Evolutionary conservation across 805 yeast species (phyloP).

Genomic region (Teunomyces kruisii): DNA sequence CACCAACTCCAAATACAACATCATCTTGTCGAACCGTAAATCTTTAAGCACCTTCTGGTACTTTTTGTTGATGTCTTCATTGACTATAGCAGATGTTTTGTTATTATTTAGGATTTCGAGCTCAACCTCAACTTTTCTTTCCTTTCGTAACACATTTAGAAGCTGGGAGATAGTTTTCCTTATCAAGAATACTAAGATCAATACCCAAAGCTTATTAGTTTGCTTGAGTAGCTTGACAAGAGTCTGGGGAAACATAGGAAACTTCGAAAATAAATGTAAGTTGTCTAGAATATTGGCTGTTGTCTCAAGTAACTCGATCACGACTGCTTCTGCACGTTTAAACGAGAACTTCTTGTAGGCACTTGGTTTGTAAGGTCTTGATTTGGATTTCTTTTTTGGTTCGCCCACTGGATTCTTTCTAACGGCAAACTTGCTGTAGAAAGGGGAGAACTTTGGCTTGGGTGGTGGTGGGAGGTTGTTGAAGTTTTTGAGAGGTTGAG

Average conservation of each 20-base stretch:
- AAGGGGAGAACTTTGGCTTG: constrained; percentile 32
- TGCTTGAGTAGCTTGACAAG: constrained; percentile 33
- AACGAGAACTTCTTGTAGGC: constrained; percentile 23
- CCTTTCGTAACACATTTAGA: constrained; percentile 38
- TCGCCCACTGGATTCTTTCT: constrained; percentile 9
- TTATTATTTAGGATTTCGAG: constrained; percentile 28
- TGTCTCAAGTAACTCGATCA: constrained; percentile 33
- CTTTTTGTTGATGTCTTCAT: constrained; percentile 27
- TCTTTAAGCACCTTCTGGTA: constrained; percentile 42
- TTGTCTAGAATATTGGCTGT: constrained; percentile 42
- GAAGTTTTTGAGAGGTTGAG: constrained; percentile 4
- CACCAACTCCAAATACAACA: constrained; percentile 39
- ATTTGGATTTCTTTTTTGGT: not conserved
- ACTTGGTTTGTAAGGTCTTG: constrained; percentile 4
- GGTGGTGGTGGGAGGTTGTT: constrained; percentile 22
- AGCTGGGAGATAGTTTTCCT: constrained; percentile 43
- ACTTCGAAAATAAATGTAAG: constrained; percentile 39
- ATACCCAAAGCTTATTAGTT: constrained; percentile 45
- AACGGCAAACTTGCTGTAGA: constrained; percentile 31
- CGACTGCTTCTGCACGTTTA: constrained; percentile 27
- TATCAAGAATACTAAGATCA: constrained; percentile 39
- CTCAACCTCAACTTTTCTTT: constrained; percentile 37
- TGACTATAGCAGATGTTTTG: constrained; percentile 9
- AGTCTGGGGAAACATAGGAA: constrained; percentile 43
- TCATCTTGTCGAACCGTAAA: constrained; percentile 41